phyloP scores from a whole-genome alignment of 495 filamentous ascomycete genomes.

The Hypoxylon intermedium region DNA sequence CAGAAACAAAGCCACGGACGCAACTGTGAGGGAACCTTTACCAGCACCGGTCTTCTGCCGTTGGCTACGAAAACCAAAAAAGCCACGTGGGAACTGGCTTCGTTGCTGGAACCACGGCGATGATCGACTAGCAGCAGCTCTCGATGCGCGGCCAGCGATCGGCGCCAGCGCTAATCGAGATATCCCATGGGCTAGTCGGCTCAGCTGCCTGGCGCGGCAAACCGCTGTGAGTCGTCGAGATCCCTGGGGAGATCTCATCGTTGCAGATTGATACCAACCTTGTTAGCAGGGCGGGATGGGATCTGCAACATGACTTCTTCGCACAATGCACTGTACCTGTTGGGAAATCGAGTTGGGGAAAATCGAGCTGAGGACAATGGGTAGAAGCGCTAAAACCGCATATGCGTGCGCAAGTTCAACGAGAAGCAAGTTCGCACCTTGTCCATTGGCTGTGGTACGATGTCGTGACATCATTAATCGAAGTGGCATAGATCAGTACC shows the following conservation, averaged over 20 bases:
- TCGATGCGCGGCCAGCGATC: constrained; percentile 14
- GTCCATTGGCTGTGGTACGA: constrained; percentile 28
- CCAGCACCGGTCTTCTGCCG: constrained; percentile 21
- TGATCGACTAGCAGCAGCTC: constrained; percentile 16
- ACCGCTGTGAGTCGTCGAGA: constrained; percentile 28
- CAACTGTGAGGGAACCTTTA: constrained; percentile 35
- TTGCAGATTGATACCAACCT: constrained; percentile 22
- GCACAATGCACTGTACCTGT: neutral
- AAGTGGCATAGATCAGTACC: neutral
- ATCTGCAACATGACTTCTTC: constrained; percentile 38
- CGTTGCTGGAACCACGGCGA: constrained; percentile 15
- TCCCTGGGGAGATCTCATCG: constrained; percentile 29
- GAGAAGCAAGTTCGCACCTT: constrained; percentile 9
- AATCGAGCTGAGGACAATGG: neutral
- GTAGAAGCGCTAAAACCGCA: constrained; percentile 2
- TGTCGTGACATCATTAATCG: constrained; percentile 36
- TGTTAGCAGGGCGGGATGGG: constrained; percentile 8
- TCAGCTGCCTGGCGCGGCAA: constrained; percentile 19
- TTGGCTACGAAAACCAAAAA: constrained; percentile 33
- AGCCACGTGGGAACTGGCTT: constrained; percentile 36
- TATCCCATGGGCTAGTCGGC: constrained; percentile 17
- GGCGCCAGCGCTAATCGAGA: constrained; percentile 21
- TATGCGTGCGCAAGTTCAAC: constrained; percentile 4
- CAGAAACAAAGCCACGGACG: constrained; percentile 40
- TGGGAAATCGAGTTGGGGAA: neutral